Evolutionary conservation across 1,284 basidiomycete genomes (phyloP).

Genomic region (Naganishia liquefaciens): DNA sequence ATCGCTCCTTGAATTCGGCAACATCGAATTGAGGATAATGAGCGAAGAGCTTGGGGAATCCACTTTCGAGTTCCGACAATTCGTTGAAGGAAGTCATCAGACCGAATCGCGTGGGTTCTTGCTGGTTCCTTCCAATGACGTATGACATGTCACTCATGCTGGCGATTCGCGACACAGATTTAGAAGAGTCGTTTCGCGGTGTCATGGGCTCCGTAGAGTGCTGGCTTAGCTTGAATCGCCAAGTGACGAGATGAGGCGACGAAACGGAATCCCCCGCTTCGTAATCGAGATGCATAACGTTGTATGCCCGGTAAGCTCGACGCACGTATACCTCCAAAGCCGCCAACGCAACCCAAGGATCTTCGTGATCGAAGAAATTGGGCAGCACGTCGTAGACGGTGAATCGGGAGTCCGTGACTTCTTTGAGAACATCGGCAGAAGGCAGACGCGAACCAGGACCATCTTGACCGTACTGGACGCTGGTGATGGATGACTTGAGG

Average conservation of each 20-base stretch:
- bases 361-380: constrained; percentile 86
- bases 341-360: constrained; percentile 82
- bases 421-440: constrained; percentile 80
- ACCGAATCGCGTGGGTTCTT: constrained; percentile 83
- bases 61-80: constrained; percentile 67
- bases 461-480: constrained; percentile 84
- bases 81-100: constrained; percentile 85
- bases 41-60: constrained; percentile 71
- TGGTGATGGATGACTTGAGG: constrained; percentile 81
- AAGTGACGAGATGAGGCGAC: constrained; percentile 75
- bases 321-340: constrained; percentile 95
- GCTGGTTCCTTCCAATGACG: constrained; percentile 74
- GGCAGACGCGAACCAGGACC: constrained; percentile 66
- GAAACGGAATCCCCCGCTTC: constrained; percentile 86
- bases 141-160: constrained; percentile 93
- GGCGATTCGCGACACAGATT: constrained; percentile 63
- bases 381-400: constrained; percentile 97
- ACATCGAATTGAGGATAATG: constrained; percentile 63
- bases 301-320: constrained; percentile 89
- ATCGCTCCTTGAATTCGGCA: constrained; percentile 70
- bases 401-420: constrained; percentile 93
- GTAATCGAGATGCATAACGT: constrained; percentile 86
- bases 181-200: constrained; percentile 64
- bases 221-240: constrained; percentile 86
- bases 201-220: constrained; percentile 81